Base-by-base conservation (phyloP, 192 early-diverging fungal species). In the Gigaspora rosea region DNA sequence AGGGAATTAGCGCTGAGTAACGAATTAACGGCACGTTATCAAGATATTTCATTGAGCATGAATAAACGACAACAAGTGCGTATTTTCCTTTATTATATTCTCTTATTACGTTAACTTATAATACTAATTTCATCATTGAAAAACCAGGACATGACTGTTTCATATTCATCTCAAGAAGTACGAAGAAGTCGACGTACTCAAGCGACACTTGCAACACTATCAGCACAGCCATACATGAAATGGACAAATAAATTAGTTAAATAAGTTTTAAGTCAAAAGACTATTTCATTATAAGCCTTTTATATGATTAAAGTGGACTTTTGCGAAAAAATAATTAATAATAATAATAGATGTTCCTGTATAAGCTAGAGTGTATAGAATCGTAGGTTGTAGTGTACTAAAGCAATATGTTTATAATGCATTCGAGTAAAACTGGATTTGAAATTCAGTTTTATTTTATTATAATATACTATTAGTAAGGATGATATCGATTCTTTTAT, bases 1-100 rank as follows among this genome's bases (percentile, higher is more conserved):
- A 87, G 95, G 13, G 96, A 98, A 73, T 79, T 84, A 68, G 81
- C 80, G 11, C 79, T 97, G 51, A 78, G 84, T 9, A 81, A 83
- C 0, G 88, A 91, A 78, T 78, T 95, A 32, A 85, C 88, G 9
- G 83, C 87, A 51, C 65, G 86, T 20, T 79, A 84, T 16, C 79
- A 81, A 7, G 57, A 80, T 3, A 67, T 93, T 8, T 68, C 81
- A 0, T 75, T 59, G n/a, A 89, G 89, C 8, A 86, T 95, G 78
- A 84, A 86, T 56, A 85, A 86, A 62, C 86, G 87, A 68, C 80
- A 81, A 64, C 83, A 88, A 68, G 75, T 85, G 35, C 9, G 27
- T 35, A 33, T 65, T 0, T 15, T 10, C 36, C 16, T 32, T 36
- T 50, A 65, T 33, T 22, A 9, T 48, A 59, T 32, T 47, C 7